Evolutionary conservation across 2,329 filamentous ascomycete genomes (phyloP).

Genomic region (Coniella vitis): DNA sequence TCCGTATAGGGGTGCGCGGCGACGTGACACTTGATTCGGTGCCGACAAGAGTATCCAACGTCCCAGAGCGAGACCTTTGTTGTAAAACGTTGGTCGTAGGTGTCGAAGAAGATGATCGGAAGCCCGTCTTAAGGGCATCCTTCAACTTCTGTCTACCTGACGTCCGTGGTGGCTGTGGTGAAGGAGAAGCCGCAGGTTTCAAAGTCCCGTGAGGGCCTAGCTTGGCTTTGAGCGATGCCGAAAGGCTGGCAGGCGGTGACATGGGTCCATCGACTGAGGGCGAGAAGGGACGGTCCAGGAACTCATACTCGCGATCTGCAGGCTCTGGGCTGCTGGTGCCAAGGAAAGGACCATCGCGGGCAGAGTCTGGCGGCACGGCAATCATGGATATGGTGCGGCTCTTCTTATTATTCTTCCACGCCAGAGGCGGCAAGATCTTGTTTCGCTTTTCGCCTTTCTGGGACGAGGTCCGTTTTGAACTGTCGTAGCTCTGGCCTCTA

Average conservation of each 20-base stretch:
- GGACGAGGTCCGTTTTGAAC: slow-evolving; percentile 1
- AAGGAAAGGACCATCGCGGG: slow-evolving; percentile 8
- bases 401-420: slow-evolving; percentile 12
- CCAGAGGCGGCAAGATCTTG: slow-evolving; percentile 7
- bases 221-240: slow-evolving; percentile 26
- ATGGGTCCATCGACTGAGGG: slow-evolving; percentile 8
- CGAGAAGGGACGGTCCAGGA: slow-evolving; percentile 15
- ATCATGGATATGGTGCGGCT: slow-evolving; percentile 13
- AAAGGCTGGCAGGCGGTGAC: slow-evolving; percentile 14
- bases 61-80: slow-evolving; percentile 5
- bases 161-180: neutral
- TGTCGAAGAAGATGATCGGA: slow-evolving; percentile 3
- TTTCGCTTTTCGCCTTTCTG: slow-evolving; percentile 9
- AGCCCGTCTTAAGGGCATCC: slow-evolving; percentile 16
- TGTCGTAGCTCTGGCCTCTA: slow-evolving; percentile 12
- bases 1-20: neutral
- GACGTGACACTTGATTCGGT: neutral
- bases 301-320: slow-evolving; percentile 9
- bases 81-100: neutral
- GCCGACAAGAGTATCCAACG: slow-evolving; percentile 10
- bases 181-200: slow-evolving; percentile 3
- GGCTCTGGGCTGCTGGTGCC: neutral
- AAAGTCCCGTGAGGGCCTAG: slow-evolving; percentile 18
- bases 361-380: slow-evolving; percentile 14
- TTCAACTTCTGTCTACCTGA: slow-evolving; percentile 11